phyloP scores from a whole-genome alignment of 257 asterid genomes.

The Perilla frutescens region DNA sequence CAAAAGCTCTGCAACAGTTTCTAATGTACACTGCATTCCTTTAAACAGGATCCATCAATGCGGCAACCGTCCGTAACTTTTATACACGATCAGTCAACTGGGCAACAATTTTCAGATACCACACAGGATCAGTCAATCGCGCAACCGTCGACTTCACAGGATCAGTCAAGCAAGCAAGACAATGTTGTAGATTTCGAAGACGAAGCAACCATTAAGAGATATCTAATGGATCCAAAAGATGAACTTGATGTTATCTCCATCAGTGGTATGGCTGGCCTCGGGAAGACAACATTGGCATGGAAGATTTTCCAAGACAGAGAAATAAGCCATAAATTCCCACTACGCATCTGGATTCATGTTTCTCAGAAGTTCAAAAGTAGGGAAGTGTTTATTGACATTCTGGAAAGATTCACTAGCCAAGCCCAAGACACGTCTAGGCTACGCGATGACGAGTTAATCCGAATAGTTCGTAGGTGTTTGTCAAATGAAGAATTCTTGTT shows the following conservation, averaged over 20 bases:
- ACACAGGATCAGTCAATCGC: not conserved
- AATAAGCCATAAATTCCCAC: not conserved
- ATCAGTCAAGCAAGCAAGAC: not conserved
- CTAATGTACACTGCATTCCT: not conserved
- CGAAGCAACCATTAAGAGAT: not conserved
- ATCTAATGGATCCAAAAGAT: not conserved
- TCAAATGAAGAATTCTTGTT: not conserved
- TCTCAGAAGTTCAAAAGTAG: not conserved
- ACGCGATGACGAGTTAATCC: not conserved
- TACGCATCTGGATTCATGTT: slow-evolving; percentile 1
- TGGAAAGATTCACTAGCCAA: not conserved
- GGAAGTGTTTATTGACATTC: not conserved
- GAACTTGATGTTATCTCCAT: no score
- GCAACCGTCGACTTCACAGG: not conserved
- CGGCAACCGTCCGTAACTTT: not conserved
- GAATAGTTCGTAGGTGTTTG: not conserved
- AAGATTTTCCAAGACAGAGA: not conserved
- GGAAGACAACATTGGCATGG: slow-evolving; percentile 23
- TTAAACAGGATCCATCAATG: not conserved
- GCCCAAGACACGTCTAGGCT: not conserved
- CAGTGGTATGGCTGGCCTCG: slow-evolving; percentile 2
- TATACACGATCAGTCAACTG: not conserved
- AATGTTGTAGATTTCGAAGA: not conserved
- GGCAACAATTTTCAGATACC: not conserved
- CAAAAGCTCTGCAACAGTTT: no score